Evolutionary conservation across 192 early-diverging fungal genomes (phyloP).

Genomic region (Coemansia sp.): DNA sequence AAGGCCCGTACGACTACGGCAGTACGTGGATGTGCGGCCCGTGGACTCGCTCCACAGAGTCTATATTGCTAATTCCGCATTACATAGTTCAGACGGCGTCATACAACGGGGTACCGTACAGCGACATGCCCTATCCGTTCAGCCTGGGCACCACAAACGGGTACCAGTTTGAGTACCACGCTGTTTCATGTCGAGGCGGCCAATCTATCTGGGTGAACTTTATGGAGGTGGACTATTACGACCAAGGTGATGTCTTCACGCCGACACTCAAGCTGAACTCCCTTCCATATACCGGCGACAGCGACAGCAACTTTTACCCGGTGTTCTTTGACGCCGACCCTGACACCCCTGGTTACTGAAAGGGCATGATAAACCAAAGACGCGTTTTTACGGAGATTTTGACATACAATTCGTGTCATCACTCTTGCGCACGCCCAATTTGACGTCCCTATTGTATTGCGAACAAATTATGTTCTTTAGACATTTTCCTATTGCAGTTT

Average conservation of each 20-base stretch:
- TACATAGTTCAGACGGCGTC: slow-evolving; percentile 43
- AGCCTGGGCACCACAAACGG: slow-evolving; percentile 46
- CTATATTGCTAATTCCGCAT: slow-evolving; percentile 51
- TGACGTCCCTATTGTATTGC: slow-evolving; percentile 13
- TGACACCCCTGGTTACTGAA: slow-evolving; percentile 11
- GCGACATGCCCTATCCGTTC: slow-evolving; percentile 50
- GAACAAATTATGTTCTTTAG: slow-evolving; percentile 20
- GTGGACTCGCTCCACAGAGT: slow-evolving; percentile 32
- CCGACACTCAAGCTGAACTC: slow-evolving; percentile 43
- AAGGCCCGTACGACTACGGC: slow-evolving; percentile 35
- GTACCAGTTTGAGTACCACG: slow-evolving; percentile 46
- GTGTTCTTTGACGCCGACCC: slow-evolving; percentile 42
- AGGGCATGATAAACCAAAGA: not conserved
- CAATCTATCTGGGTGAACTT: slow-evolving; percentile 56
- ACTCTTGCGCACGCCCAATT: not conserved
- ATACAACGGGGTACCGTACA: slow-evolving; percentile 29
- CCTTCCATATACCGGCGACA: slow-evolving; percentile 32
- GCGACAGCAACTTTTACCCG: slow-evolving; percentile 36
- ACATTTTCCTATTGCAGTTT: not conserved
- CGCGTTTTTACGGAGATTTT: not conserved
- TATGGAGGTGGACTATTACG: slow-evolving; percentile 54
- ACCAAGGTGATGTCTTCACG: slow-evolving; percentile 45
- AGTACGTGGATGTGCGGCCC: slow-evolving; percentile 46
- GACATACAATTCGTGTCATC: not conserved
- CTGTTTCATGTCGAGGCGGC: slow-evolving; percentile 37